These are phyloP conservation scores for Groenewaldozyma auringiensis DNA, from an alignment of 1,139 yeast species.

Conservation along the genomic window DNA sequence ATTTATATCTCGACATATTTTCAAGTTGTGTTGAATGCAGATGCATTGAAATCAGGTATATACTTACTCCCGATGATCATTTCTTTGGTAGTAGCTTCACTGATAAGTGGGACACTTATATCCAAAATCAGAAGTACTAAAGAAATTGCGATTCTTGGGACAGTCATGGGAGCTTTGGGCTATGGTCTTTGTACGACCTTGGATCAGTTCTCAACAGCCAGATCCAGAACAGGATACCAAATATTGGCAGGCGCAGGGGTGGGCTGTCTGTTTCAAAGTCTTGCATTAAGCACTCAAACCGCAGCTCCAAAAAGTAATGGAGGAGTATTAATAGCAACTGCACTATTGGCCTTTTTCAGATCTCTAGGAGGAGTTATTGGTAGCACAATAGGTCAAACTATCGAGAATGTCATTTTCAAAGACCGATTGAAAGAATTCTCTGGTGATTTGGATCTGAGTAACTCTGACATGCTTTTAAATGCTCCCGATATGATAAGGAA, in stretches of 20 bases:
- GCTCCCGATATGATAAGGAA: neutral
- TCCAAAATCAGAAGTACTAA: conserved; percentile 41
- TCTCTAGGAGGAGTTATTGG: conserved; percentile 46
- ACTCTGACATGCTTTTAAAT: neutral
- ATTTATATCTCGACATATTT: conserved; percentile 47
- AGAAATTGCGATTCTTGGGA: conserved; percentile 39
- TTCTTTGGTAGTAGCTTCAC: conserved; percentile 42
- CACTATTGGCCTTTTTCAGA: conserved; percentile 42
- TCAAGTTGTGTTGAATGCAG: conserved; percentile 41
- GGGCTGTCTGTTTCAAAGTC: conserved; percentile 48
- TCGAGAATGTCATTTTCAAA: conserved; percentile 32
- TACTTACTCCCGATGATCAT: conserved; percentile 47
- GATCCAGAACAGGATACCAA: conserved; percentile 43
- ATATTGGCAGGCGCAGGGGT: conserved; percentile 47
- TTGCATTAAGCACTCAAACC: conserved; percentile 44
- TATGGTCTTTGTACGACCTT: conserved; percentile 43
- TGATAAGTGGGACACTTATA: conserved; percentile 39
- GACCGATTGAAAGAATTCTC: conserved; percentile 3
- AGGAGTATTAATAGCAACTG: conserved; percentile 42
- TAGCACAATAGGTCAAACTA: conserved; percentile 41
- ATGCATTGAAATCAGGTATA: conserved; percentile 51
- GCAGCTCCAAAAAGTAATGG: conserved; percentile 45
- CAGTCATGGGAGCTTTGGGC: conserved; percentile 42
- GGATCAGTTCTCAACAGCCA: conserved; percentile 32
- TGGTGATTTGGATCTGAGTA: conserved; percentile 8